Evolutionary conservation across 352 stramenopile genomes (phyloP).

Genomic region (Phytopythium kandeliae): DNA sequence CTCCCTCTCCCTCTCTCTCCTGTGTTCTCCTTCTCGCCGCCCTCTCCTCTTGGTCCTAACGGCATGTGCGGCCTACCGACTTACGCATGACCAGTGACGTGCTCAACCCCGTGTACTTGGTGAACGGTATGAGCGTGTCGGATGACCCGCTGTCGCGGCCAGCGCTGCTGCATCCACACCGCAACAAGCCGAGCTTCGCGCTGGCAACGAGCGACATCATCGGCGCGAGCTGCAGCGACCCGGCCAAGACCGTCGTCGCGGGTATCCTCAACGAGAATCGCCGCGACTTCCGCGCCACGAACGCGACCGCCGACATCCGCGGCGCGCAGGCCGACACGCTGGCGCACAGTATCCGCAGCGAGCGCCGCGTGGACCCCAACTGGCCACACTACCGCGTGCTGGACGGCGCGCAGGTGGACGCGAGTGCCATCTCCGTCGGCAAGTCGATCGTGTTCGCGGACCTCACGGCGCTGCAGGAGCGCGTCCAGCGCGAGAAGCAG

Average conservation of each 20-base stretch:
- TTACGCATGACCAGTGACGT: conserved; percentile 33
- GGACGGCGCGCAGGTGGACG: conserved; percentile 51
- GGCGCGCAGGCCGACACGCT: conserved; percentile 61
- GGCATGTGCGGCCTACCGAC: not conserved
- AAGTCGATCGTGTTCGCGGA: conserved; percentile 69
- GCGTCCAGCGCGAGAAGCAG: conserved; percentile 11
- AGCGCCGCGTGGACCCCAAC: conserved; percentile 60
- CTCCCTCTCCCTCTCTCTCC: not conserved
- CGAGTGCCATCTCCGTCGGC: conserved; percentile 56
- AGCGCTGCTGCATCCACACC: conserved; percentile 33
- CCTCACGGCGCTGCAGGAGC: conserved; percentile 42
- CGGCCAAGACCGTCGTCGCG: conserved; percentile 44
- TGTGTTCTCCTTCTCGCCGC: not conserved
- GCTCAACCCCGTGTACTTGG: conserved; percentile 65
- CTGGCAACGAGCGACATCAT: conserved; percentile 61
- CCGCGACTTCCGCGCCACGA: conserved; percentile 49
- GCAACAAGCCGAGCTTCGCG: conserved; percentile 45
- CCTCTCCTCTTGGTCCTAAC: not conserved
- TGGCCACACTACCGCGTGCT: conserved; percentile 51
- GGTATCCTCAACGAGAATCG: conserved; percentile 55
- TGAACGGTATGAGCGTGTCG: conserved; percentile 53
- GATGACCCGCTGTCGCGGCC: conserved; percentile 51
- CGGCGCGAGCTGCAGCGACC: conserved; percentile 44
- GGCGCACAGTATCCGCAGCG: conserved; percentile 63
- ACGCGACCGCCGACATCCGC: conserved; percentile 54